Conservation (phyloP, 1,139 yeast genomes). For the Scheffersomyces parashehatae region DNA sequence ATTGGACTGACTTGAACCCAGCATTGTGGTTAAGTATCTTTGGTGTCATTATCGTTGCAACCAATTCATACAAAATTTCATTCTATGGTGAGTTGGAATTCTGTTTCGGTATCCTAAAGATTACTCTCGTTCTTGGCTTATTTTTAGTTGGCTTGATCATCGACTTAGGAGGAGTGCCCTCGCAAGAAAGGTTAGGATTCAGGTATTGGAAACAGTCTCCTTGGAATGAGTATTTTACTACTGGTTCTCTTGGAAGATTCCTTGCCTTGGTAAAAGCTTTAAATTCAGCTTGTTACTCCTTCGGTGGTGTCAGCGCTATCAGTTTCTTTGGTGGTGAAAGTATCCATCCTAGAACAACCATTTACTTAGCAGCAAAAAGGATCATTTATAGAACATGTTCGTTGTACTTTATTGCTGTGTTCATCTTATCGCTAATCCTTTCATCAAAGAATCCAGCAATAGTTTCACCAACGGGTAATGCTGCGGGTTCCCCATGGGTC, state of each 20-base stretch:
- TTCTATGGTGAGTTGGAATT: constrained; percentile 36
- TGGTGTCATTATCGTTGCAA: constrained; percentile 21
- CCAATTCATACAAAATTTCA: constrained; percentile 26
- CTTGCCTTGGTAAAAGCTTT: constrained; percentile 30
- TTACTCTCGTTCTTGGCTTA: constrained; percentile 26
- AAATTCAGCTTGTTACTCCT: constrained; percentile 26
- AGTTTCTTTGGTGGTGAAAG: constrained; percentile 51
- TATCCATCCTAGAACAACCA: constrained; percentile 46
- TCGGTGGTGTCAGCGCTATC: constrained; percentile 38
- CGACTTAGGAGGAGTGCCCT: constrained; percentile 33
- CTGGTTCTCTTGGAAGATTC: constrained; percentile 25
- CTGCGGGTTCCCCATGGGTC: constrained; percentile 55
- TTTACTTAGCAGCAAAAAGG: constrained; percentile 48
- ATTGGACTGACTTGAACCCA: constrained; percentile 23
- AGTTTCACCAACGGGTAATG: constrained; percentile 44
- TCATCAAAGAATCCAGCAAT: constrained; percentile 42
- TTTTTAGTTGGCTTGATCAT: constrained; percentile 27
- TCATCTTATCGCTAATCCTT: constrained; percentile 48
- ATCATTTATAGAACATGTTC: constrained; percentile 44
- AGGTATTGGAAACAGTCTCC: constrained; percentile 29
- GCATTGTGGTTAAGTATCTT: constrained; percentile 32
- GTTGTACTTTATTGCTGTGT: constrained; percentile 44
- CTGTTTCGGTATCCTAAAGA: constrained; percentile 28
- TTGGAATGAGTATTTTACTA: constrained; percentile 17
- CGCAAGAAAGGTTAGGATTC: constrained; percentile 27